These are phyloP conservation scores for Kockiozyma suomiensis DNA, from an alignment of 805 yeast species.

Conservation along the genomic window DNA sequence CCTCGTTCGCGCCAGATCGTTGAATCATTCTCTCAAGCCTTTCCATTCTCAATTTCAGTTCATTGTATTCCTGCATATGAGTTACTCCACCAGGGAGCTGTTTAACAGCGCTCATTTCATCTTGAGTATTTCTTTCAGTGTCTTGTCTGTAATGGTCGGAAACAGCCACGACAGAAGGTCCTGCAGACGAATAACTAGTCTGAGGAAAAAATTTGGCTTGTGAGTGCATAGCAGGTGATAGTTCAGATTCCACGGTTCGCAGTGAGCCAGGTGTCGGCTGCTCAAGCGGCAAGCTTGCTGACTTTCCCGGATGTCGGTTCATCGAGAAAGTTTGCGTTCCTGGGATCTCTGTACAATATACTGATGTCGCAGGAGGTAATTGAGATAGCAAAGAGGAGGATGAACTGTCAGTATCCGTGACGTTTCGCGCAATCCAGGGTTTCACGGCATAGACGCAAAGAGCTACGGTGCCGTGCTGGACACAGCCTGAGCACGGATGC, in stretches of 20 bases:
- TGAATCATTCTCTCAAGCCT: conserved; percentile 17
- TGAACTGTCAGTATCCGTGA: background rate
- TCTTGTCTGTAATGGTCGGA: background rate
- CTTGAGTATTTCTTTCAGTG: background rate
- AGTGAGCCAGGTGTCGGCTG: background rate
- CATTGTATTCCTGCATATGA: conserved; percentile 14
- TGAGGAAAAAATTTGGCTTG: too few species aligned
- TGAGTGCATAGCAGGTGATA: background rate
- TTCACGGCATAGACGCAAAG: conserved; percentile 31
- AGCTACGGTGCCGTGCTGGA: conserved; percentile 24
- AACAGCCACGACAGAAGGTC: background rate
- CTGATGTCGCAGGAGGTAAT: background rate
- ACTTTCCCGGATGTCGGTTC: background rate
- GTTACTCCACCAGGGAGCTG: background rate
- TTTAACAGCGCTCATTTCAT: background rate
- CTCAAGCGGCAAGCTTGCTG: background rate
- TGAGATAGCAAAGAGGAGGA: background rate
- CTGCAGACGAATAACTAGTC: background rate
- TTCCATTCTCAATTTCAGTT: conserved; percentile 26
- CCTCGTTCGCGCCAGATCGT: background rate
- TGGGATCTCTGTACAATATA: background rate
- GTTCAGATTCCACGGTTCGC: background rate
- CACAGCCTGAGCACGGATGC: conserved; percentile 33
- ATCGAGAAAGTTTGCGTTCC: conserved; percentile 20
- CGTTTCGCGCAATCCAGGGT: conserved; percentile 24